Conservation (phyloP, 306 rosid species). For the Senna tora region DNA sequence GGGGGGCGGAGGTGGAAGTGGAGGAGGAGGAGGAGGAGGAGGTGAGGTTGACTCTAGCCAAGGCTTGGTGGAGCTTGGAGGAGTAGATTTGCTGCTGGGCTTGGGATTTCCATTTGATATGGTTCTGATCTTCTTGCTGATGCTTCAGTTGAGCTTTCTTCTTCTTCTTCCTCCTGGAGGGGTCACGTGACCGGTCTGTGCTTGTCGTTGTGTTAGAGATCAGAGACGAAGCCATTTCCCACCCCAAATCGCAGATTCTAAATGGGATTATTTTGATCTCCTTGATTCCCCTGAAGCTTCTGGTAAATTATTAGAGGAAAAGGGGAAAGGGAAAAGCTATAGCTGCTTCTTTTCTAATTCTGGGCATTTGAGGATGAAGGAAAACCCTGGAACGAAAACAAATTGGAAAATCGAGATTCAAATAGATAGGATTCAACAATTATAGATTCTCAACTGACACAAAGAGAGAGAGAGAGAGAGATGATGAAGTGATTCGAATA, state of each 20-base stretch:
- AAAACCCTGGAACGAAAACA: neutral
- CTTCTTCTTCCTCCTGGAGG: constrained; percentile 58
- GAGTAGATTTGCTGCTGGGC: constrained; percentile 80
- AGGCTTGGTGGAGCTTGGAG: constrained; percentile 72
- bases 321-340: neutral
- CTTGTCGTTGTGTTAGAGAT: constrained; percentile 54
- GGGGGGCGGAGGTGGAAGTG: constrained; percentile 42
- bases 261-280: neutral
- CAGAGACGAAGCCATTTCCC: constrained; percentile 58
- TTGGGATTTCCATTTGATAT: constrained; percentile 73
- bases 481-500: neutral
- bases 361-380: neutral
- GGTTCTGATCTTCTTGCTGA: constrained; percentile 43
- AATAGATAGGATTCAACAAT: constrained; percentile 14
- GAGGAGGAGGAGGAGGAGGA: constrained; percentile 8
- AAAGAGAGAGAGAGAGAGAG: neutral
- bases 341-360: neutral
- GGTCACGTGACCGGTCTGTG: constrained; percentile 53
- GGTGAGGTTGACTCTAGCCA: constrained; percentile 55
- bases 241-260: neutral
- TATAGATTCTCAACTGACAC: constrained; percentile 24
- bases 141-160: constrained; percentile 45
- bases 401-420: constrained; percentile 22
- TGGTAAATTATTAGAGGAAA: neutral
- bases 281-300: neutral